Evolutionary conservation across 2,329 filamentous ascomycete species (phyloP).

Genomic region (Camillea tinctor): DNA sequence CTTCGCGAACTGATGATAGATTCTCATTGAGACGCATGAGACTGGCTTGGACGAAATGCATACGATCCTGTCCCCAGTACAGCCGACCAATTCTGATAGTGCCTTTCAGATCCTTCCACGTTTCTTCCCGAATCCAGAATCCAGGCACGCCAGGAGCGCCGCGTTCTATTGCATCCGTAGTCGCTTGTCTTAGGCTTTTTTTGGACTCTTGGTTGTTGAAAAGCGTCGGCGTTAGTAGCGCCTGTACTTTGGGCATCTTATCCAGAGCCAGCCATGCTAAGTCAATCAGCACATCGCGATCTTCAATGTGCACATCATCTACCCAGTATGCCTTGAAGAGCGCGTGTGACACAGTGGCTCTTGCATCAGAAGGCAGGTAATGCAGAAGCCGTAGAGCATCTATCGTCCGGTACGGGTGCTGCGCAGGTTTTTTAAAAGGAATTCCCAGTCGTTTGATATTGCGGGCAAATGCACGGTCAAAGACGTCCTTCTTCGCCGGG

Average conservation of each 20-base stretch:
- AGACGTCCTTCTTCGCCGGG: conserved; percentile 3
- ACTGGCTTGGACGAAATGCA: conserved; percentile 8
- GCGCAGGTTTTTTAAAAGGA: background rate
- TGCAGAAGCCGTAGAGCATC: conserved; percentile 5
- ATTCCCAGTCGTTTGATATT: conserved; percentile 2
- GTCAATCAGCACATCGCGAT: conserved; percentile 1
- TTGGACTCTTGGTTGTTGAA: conserved; percentile 1
- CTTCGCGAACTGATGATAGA: background rate
- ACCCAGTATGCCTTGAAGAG: conserved; percentile 9
- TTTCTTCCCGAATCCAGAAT: conserved; percentile 5
- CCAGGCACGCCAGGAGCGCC: conserved; percentile 8
- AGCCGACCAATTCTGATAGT: background rate
- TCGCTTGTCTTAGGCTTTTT: conserved; percentile 1
- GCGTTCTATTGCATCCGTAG: conserved; percentile 1
- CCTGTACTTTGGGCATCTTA: background rate
- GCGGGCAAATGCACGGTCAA: background rate
- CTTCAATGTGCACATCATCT: conserved; percentile 1
- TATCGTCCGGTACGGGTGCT: conserved; percentile 4
- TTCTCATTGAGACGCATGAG: conserved; percentile 1
- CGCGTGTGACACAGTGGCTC: background rate
- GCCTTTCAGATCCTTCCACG: background rate
- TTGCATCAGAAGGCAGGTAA: conserved; percentile 1
- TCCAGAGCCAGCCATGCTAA: background rate
- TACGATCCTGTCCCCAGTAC: conserved; percentile 11
- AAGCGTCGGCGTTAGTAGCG: background rate